Base-by-base conservation (phyloP, 78 protist genomes). In the Andalucia godoyi region DNA sequence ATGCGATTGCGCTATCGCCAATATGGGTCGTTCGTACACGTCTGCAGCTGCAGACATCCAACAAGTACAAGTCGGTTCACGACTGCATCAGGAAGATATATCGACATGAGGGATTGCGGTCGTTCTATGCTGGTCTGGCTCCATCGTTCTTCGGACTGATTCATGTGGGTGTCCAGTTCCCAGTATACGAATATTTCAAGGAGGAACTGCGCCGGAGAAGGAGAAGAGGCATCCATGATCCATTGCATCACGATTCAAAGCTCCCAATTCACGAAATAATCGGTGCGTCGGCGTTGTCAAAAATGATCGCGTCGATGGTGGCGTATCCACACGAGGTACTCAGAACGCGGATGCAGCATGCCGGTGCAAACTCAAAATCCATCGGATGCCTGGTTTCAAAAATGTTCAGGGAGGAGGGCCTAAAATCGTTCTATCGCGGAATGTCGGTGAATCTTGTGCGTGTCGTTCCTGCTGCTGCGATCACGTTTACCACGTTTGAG, bases 301-400 rank as follows among this genome's bases (percentile, higher is more conserved):
- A 85, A 51, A 50, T 70, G 39, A 40, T 73, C 34, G 91, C 91
- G 4, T 72, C 82, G 42, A 34, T 63, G 5, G 69, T 72, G 7
- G 81, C 87, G 29, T 85, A 85, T 39, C 91, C 91, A 8, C 91
- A 85, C 39, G 91, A 85, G 62, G 91, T 85, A 38, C 53, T 59
- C 40, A 67, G 87, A 39, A 50, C 8, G 33, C 21, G 60, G 25
- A 18, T 55, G 21, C 60, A 55, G 21, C 53, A 55, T 77, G 30
- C 75, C 72, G 50, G 60, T 83, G 21, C 74, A 80, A 29, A 27
- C 58, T 37, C 85, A 85, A 46, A 77, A 76, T 52, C 80, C 66
- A 27, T 55, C 70, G 49, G 57, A 63, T 10, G 32, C 65, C 9
- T 67, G 75, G 25, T 30, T 55, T 21, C 25, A 21, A 55, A 55